These are phyloP conservation scores for Triticum aestivum DNA, from an alignment of 176 grass and related monocot species.

Conservation along the genomic window IWGSC_CS_RefSeq_v2.1 NC_057810.1:480467063-480467562, in stretches of 20 bases:
- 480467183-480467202: neutral
- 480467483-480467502: constrained; percentile 16
- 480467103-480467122: neutral
- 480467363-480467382: constrained; percentile 25
- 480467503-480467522: constrained; percentile 2
- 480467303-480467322: constrained; percentile 45
- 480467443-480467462: constrained; percentile 8
- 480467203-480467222: neutral
- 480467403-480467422: neutral
- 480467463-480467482: neutral
- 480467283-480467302: neutral
- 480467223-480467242: constrained; percentile 11
- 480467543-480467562: constrained; percentile 26
- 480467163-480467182: neutral
- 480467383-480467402: neutral
- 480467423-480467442: constrained; percentile 19
- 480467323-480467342: neutral
- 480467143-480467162: neutral
- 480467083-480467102: neutral
- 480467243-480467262: constrained; percentile 5
- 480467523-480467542: constrained; percentile 25
- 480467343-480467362: constrained; percentile 32
- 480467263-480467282: constrained; percentile 44
- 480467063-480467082: constrained; percentile 18
- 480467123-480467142: neutral